Percentiles rank a stretch among this genome's conserved stretches.
These are phyloP conservation scores for Lactarius sanguifluus DNA, from an alignment of 768 basidiomycete genomes.

Conservation along the genomic window DNA sequence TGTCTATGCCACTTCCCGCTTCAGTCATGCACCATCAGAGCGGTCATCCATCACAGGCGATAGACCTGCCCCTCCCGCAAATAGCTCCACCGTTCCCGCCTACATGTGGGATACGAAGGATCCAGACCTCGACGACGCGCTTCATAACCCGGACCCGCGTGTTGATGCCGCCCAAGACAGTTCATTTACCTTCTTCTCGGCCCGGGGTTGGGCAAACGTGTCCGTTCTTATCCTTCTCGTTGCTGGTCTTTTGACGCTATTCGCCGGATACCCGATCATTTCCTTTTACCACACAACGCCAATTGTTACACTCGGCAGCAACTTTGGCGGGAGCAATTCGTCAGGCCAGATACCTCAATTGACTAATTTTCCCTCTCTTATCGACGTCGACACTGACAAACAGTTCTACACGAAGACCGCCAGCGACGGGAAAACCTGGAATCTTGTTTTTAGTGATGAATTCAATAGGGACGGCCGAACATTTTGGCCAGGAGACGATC, in stretches of 20 bases:
- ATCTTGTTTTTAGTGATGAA: slow-evolving; percentile 88
- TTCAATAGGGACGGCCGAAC: slow-evolving; percentile 72
- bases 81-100: slow-evolving; percentile 62
- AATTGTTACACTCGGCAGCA: slow-evolving; percentile 51
- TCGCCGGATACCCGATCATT: slow-evolving; percentile 88
- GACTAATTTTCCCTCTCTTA: slow-evolving; percentile 60
- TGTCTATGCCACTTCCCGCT: slow-evolving; percentile 51
- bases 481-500: slow-evolving; percentile 81
- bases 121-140: slow-evolving; percentile 83
- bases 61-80: slow-evolving; percentile 43
- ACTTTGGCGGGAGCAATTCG: slow-evolving; percentile 86
- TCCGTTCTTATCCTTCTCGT: slow-evolving; percentile 69
- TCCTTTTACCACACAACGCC: slow-evolving; percentile 44
- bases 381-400: slow-evolving; percentile 76
- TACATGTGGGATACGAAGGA: slow-evolving; percentile 78
- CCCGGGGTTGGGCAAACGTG: slow-evolving; percentile 82
- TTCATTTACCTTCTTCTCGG: slow-evolving; percentile 72
- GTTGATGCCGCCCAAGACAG: slow-evolving; percentile 59
- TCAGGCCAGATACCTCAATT: slow-evolving; percentile 85
- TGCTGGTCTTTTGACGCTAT: slow-evolving; percentile 69
- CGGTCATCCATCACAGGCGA: slow-evolving; percentile 42
- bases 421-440: slow-evolving; percentile 72
- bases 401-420: slow-evolving; percentile 57
- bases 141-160: slow-evolving; percentile 86
- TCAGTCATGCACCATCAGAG: slow-evolving; percentile 56